Percentiles rank a stretch among this genome's conserved stretches.
phyloP scores from a whole-genome alignment of 176 grass and related monocot species.

The Alloteropsis semialata region DNA sequence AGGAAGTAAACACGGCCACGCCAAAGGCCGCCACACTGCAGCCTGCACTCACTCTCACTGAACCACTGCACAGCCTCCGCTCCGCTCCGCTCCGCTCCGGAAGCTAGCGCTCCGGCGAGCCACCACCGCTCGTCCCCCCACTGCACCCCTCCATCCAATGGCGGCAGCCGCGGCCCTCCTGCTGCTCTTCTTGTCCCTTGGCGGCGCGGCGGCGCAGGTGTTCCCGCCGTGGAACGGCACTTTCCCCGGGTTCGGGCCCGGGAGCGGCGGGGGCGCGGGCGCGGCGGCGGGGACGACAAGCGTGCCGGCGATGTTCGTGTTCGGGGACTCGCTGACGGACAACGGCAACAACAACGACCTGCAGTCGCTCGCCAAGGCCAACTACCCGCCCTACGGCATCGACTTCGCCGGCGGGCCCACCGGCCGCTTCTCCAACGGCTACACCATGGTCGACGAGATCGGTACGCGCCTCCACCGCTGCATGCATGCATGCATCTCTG shows the following conservation, averaged over 20 bases:
- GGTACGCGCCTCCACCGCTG: neutral
- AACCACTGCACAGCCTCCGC: neutral
- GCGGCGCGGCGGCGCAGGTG: conserved; percentile 17
- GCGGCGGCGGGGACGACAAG: neutral
- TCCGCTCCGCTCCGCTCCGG: neutral
- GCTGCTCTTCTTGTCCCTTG: neutral
- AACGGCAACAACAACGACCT: conserved; percentile 95
- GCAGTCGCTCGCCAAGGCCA: conserved; percentile 75
- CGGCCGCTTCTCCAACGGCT: conserved; percentile 94
- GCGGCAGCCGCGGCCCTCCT: neutral
- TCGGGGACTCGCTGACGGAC: conserved; percentile 95
- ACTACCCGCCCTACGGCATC: conserved; percentile 93
- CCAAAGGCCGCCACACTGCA: neutral
- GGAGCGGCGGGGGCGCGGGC: neutral
- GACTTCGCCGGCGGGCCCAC: conserved; percentile 83
- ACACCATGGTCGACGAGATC: conserved; percentile 84
- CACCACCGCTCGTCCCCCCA: too few relatives aligned
- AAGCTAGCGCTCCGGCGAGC: neutral
- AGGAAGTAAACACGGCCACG: too few relatives aligned
- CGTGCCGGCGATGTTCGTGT: conserved; percentile 91
- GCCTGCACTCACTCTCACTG: neutral
- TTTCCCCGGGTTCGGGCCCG: conserved; percentile 34
- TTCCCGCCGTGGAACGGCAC: conserved; percentile 56
- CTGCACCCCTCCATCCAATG: neutral
- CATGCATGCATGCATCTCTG: neutral